Base-by-base conservation (phyloP, 169 alveolate species). In the Plasmodium gallinaceum region DNA sequence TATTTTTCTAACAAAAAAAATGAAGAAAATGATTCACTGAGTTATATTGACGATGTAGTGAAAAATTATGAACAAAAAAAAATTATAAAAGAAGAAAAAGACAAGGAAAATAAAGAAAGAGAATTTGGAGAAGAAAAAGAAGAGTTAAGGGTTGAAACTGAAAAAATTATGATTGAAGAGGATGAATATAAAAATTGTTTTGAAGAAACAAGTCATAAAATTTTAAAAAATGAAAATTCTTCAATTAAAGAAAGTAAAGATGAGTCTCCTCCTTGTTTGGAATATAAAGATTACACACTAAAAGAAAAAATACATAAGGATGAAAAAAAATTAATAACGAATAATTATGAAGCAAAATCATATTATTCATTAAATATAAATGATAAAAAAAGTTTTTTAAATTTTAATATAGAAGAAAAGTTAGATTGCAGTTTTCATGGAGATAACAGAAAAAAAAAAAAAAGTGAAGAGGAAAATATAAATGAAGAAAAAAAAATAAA, bases 11-110 rank as follows among this genome's bases (percentile, higher is more conserved):
- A 60, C 12, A 42, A 45, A 22, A 70, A 16, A 12, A 6, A 42
- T 22, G 80, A 78, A 8, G 83, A 66, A 5, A 69, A 66, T 22
- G 83, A 68, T 20, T 22, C 71, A 20, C 43, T 80, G 16, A 60
- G 68, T n/a, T 80, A 80, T 60, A 80, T 80, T 43, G 90, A 80
- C 45, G 90, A 80, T n/a, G 43, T 80, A 24, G 52, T 80, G 46
- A 26, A 43, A 14, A 8, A 39, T 16, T 65, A 78, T 46, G 88
- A 75, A 39, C 46, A 9, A 43, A 57, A 74, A 68, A 51, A 22
- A 57, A 52, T 48, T 18, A 24, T 57, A 10, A 7, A 37, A 60
- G 26, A 7, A 39, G 61, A 18, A 0, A 12, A 37, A 5, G 75
- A 66, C 5, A 43, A 42, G 26, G 72, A 22, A n/a, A 12, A 46